Percentiles rank a stretch among this genome's conserved stretches.
Conservation (phyloP, 176 grass and related monocot species). For the Oryza punctata region DNA sequence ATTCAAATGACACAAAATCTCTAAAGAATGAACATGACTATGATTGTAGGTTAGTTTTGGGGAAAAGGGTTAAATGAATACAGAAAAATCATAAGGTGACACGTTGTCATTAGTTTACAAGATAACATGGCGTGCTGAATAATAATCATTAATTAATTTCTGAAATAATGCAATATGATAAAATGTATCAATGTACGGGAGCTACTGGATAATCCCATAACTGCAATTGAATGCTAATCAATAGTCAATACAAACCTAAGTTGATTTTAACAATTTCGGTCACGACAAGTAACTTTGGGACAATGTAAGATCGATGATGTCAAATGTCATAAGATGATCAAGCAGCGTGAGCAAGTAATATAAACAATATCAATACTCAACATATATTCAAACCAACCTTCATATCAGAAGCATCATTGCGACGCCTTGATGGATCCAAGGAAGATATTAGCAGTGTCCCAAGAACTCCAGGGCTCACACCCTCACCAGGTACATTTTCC, state of each 20-base stretch:
- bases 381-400: slow-evolving; percentile 60
- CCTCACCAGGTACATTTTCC: slow-evolving; percentile 82
- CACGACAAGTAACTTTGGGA: slow-evolving; percentile 3
- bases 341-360: not conserved
- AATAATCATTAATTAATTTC: not conserved
- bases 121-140: not conserved
- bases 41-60: not conserved
- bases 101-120: not conserved
- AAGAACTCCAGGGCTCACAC: slow-evolving; percentile 68
- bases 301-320: not conserved
- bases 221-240: not conserved
- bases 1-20: not conserved
- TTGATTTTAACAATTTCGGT: not conserved
- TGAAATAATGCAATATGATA: not conserved
- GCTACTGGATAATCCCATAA: not conserved
- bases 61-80: not conserved
- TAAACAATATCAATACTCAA: slow-evolving; percentile 6
- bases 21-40: not conserved
- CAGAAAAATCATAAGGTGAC: not conserved
- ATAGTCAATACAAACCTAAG: slow-evolving; percentile 12
- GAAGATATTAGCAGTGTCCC: slow-evolving; percentile 82
- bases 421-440: slow-evolving; percentile 82
- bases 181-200: not conserved
- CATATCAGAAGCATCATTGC: slow-evolving; percentile 79
- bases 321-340: slow-evolving; percentile 13